Evolutionary conservation across 2,329 filamentous ascomycete species (phyloP), one percentile per base, ranked within the genome.

Genomic region (Arthrobotrys pseudoclavata): DNA sequence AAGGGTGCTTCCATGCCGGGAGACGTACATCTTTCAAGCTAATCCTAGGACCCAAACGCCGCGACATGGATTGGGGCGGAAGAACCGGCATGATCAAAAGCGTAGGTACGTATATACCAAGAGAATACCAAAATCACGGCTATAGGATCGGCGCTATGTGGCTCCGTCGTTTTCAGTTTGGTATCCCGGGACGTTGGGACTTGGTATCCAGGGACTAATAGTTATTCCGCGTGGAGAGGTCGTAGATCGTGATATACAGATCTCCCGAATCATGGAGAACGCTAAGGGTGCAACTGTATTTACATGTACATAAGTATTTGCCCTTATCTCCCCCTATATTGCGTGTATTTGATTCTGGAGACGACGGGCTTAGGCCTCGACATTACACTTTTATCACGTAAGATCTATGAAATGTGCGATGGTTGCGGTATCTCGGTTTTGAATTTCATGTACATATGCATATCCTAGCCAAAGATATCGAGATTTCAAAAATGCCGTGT

Each of bases 151-250:
- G 31, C 53, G 31, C 53, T 15, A 24, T 24, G 13, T 12, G 2
- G 10, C 24, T 15, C 18, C 7, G 34, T 42, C 18, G 53, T 60
- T 24, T 5, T 18, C 10, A 15, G 1, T 24, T 40, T 60, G 31
- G 53, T 18, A 60, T 60, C 31, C 53, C 53, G 53, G 53, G 34
- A n/a, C 10, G 12, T 9, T 60, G 53, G 53, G n/a, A 60, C 34
- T 40, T 55, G 52, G 52, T 34, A 34, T 34, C 26, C 15, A 34
- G 15, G 52, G 20, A 15, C 3, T 15, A 24, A 6, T 60, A 6
- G 15, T 22, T 3, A 15, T 55, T 55, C 18, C 12, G 34, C 52
- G 15, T 55, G n/a, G 29, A 55, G 4, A n/a, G 31, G 6, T 3
- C n/a, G 48, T 22, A 15, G 48, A 53, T 53, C 48, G 4, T 31